Evolutionary conservation across 2,329 filamentous ascomycete species (phyloP).

Genomic region (Ophiosphaerella herpotricha): DNA sequence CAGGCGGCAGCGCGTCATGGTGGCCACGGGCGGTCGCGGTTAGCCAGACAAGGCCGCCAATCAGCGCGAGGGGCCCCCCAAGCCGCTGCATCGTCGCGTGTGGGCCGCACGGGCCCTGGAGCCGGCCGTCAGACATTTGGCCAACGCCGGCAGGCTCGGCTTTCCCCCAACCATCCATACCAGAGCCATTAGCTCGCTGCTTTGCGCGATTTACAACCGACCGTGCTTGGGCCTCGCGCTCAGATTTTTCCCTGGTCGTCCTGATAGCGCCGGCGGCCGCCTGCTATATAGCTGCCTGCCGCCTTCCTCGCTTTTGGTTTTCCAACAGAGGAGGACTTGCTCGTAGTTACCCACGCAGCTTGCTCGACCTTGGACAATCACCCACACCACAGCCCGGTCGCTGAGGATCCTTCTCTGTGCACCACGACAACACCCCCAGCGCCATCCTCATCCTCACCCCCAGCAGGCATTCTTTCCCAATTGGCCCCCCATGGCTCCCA

Average conservation of each 20-base stretch:
- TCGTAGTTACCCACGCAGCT: conserved; percentile 33
- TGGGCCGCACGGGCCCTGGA: conserved; percentile 10
- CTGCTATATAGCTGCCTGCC: conserved; percentile 28
- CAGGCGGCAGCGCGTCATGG: too few species aligned
- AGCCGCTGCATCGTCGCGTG: conserved; percentile 5
- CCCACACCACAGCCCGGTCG: conserved; percentile 20
- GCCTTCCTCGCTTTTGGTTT: conserved; percentile 17
- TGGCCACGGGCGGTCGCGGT: background rate
- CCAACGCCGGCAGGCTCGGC: conserved; percentile 16
- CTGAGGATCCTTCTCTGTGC: conserved; percentile 36
- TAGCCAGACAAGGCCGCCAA: conserved; percentile 9
- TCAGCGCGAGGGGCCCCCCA: conserved; percentile 3
- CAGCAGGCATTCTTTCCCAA: conserved; percentile 24
- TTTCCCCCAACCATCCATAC: conserved; percentile 15
- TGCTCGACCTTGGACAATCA: conserved; percentile 30
- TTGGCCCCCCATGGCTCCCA: conserved; percentile 25
- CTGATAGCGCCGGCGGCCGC: conserved; percentile 13
- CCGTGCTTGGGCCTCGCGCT: conserved; percentile 15
- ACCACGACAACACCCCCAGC: conserved; percentile 6
- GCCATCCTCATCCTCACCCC: conserved; percentile 12
- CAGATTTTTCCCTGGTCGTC: conserved; percentile 35
- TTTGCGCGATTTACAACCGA: conserved; percentile 11
- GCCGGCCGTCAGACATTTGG: conserved; percentile 12
- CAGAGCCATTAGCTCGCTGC: background rate
- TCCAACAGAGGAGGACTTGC: conserved; percentile 37